A percentile compares a stretch with the other conserved stretches of the same genome.
Conservation (phyloP, 1,139 yeast genomes). For the Pneumocystis murina region DNA sequence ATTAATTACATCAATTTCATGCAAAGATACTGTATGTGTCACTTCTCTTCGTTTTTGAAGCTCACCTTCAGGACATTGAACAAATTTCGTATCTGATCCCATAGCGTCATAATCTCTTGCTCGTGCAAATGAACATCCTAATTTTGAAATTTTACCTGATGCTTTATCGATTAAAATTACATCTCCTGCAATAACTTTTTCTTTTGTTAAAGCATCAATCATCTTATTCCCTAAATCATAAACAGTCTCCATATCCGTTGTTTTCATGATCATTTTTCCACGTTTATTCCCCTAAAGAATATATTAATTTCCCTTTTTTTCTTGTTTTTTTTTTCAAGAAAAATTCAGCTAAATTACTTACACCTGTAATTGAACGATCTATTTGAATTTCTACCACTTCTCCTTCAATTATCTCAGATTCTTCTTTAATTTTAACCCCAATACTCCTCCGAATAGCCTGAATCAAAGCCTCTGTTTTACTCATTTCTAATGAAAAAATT, state of each 20-base stretch:
- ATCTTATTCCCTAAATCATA: conserved; percentile 93
- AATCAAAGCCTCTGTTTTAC: conserved; percentile 88
- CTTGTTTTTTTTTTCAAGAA: background rate
- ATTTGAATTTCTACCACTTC: conserved; percentile 97
- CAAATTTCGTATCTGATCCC: conserved; percentile 97
- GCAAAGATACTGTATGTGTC: conserved; percentile 89
- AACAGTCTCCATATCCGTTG: conserved; percentile 98
- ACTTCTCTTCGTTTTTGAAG: conserved; percentile 88
- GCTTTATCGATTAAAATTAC: conserved; percentile 93
- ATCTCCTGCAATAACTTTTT: conserved; percentile 94
- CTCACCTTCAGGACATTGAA: conserved; percentile 98
- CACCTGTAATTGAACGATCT: conserved; percentile 84
- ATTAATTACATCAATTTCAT: conserved; percentile 95
- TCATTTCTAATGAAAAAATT: conserved; percentile 74
- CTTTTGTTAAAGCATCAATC: conserved; percentile 92
- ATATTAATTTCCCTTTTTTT: background rate
- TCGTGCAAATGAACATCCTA: conserved; percentile 89
- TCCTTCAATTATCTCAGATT: conserved; percentile 93
- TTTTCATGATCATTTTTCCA: conserved; percentile 90
- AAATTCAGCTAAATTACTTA: background rate
- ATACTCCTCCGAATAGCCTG: conserved; percentile 93
- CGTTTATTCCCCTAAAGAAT: conserved; percentile 63
- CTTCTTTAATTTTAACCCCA: conserved; percentile 91
- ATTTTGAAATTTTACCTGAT: conserved; percentile 79
- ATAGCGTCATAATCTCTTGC: conserved; percentile 97